Percentiles rank a stretch among this genome's conserved stretches.
Conservation (phyloP, 495 filamentous ascomycete genomes). For the Penicillium arizonense region DNA sequence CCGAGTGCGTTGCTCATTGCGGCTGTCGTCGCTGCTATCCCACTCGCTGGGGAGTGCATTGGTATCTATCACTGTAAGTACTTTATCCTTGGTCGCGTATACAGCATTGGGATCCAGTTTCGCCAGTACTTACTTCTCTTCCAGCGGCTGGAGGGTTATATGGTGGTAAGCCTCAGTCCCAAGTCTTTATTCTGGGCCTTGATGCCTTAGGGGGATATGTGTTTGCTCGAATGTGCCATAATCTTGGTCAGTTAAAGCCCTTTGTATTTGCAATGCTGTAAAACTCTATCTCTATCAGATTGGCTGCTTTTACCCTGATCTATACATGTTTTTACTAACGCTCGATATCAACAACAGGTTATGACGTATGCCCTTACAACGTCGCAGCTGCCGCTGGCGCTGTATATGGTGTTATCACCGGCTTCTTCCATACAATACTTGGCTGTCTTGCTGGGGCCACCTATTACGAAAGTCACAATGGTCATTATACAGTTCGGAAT, state of each 20-base stretch:
- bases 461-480: conserved; percentile 3
- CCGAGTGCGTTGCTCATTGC: conserved; percentile 14
- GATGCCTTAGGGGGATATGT: conserved; percentile 17
- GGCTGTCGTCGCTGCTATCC: conserved; percentile 18
- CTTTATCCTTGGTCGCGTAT: neutral
- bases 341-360: neutral
- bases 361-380: conserved; percentile 17
- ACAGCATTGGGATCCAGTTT: neutral
- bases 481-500: conserved; percentile 9
- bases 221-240: conserved; percentile 20
- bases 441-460: conserved; percentile 7
- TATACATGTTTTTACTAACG: neutral
- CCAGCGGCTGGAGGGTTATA: conserved; percentile 10
- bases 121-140: neutral
- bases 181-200: conserved; percentile 10
- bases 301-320: neutral
- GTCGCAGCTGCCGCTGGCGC: conserved; percentile 17
- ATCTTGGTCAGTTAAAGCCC: conserved; percentile 2
- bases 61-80: conserved; percentile 15
- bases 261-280: neutral
- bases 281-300: no score
- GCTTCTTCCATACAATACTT: conserved; percentile 11
- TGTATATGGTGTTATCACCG: conserved; percentile 14
- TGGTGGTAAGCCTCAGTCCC: conserved; percentile 5
- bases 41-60: conserved; percentile 12